phyloP scores from a whole-genome alignment of 106 monocot species.

The Acanthochlamys bracteata region DNA sequence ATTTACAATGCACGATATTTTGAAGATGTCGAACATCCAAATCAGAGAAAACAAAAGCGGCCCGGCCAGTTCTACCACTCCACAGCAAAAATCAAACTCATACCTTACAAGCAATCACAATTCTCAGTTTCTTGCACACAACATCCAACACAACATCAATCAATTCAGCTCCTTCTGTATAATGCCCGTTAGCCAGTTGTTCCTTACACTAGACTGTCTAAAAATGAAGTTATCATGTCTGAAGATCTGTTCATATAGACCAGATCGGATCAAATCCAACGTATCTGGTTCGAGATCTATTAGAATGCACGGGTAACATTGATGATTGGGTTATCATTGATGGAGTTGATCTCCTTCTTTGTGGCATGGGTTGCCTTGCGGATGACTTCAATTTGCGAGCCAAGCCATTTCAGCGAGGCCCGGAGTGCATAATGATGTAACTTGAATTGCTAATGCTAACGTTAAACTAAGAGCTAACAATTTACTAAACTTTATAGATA shows the following conservation, averaged over 20 bases:
- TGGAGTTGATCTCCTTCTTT: no score
- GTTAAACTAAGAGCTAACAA: no score
- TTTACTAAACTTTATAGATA: no score
- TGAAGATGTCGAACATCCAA: no score
- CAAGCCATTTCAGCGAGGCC: no score
- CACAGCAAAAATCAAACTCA: neutral
- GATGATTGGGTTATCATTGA: no score
- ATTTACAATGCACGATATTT: no score
- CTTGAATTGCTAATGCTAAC: no score
- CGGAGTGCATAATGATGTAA: no score
- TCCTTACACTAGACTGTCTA: neutral
- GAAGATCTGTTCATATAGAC: neutral
- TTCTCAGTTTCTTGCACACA: slow-evolving; percentile 55
- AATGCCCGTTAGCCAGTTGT: slow-evolving; percentile 27
- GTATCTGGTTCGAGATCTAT: slow-evolving; percentile 3
- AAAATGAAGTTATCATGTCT: neutral
- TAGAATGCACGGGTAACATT: neutral
- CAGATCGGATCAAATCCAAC: neutral
- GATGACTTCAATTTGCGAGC: no score
- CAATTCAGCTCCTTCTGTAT: slow-evolving; percentile 49
- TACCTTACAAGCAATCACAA: slow-evolving; percentile 54
- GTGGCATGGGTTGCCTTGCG: no score
- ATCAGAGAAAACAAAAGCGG: no score
- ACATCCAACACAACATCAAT: slow-evolving; percentile 50
- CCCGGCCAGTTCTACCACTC: neutral